Evolutionary conservation across 106 monocot species (phyloP).

Genomic region (Phalaenopsis aphrodite): DNA sequence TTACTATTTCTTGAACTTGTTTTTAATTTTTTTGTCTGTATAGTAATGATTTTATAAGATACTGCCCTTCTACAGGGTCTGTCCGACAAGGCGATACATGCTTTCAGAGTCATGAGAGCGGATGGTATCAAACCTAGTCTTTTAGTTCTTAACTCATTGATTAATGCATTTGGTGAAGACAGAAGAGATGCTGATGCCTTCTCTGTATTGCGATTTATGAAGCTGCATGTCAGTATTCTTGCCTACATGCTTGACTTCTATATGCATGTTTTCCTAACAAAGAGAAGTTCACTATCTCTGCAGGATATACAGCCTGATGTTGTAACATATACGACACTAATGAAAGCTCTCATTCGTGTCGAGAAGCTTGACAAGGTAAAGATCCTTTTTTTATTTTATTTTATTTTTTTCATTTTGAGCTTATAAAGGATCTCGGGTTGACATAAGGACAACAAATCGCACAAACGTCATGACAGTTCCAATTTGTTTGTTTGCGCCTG

Average conservation of each 20-base stretch:
- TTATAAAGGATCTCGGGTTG: too few relatives aligned
- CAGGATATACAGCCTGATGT: constrained; percentile 89
- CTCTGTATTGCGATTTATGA: constrained; percentile 85
- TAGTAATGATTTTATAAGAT: too few relatives aligned
- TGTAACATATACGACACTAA: constrained; percentile 94
- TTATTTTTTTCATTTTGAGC: background rate
- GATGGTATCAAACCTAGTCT: constrained; percentile 84
- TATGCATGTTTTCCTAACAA: constrained; percentile 1
- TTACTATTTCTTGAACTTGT: background rate
- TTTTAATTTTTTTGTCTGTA: background rate
- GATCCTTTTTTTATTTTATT: background rate
- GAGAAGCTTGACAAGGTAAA: constrained; percentile 89
- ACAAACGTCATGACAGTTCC: background rate
- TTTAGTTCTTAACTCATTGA: constrained; percentile 84
- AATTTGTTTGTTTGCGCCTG: background rate
- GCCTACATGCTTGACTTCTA: background rate
- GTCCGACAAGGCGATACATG: constrained; percentile 81
- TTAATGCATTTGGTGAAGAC: constrained; percentile 98
- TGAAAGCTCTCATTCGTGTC: constrained; percentile 95
- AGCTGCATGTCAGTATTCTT: constrained; percentile 64
- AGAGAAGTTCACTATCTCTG: constrained; percentile 11
- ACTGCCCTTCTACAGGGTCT: constrained; percentile 41
- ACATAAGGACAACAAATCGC: too few relatives aligned
- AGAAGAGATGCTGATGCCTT: constrained; percentile 86
- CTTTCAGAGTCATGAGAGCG: constrained; percentile 87